phyloP scores from a whole-genome alignment of 495 filamentous ascomycete species.

The Aspergillus olivimuriae region DNA sequence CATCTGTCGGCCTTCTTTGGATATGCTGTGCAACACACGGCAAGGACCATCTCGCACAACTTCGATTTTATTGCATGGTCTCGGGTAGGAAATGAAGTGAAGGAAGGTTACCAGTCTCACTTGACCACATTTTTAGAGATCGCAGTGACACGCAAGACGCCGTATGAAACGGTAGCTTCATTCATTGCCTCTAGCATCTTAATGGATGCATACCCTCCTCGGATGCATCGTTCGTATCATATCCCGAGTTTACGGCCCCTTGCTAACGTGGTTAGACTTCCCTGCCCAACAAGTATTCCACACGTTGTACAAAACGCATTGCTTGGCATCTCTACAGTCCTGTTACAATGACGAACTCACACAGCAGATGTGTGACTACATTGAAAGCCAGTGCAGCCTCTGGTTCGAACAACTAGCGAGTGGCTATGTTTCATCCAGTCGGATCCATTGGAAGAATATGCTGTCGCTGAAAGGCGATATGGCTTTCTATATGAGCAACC shows the following conservation, averaged over 20 bases:
- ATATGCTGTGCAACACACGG: constrained; percentile 12
- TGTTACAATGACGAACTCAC: constrained; percentile 7
- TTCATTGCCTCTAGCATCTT: constrained; percentile 24
- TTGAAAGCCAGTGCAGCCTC: constrained; percentile 8
- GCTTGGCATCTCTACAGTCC: constrained; percentile 9
- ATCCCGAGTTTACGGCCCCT: too few species aligned
- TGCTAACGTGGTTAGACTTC: too few species aligned
- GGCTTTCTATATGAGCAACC: constrained; percentile 4
- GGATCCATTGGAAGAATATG: constrained; percentile 4
- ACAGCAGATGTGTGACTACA: constrained; percentile 7
- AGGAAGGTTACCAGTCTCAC: constrained; percentile 13
- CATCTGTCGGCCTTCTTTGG: constrained; percentile 20
- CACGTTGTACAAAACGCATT: too few species aligned
- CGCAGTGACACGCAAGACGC: constrained; percentile 1
- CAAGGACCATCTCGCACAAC: constrained; percentile 5
- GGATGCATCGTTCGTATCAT: constrained; percentile 26
- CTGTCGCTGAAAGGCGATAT: constrained; percentile 4
- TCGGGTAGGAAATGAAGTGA: constrained; percentile 8
- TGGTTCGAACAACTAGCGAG: constrained; percentile 7
- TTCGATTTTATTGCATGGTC: constrained; percentile 19
- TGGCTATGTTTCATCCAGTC: constrained; percentile 5
- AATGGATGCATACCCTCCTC: constrained; percentile 19
- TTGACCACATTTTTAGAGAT: constrained; percentile 14
- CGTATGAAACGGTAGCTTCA: constrained; percentile 11
- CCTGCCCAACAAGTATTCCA: too few species aligned